Base-by-base conservation (phyloP, 306 rosid species). In the Dalbergia cultrata region DNA sequence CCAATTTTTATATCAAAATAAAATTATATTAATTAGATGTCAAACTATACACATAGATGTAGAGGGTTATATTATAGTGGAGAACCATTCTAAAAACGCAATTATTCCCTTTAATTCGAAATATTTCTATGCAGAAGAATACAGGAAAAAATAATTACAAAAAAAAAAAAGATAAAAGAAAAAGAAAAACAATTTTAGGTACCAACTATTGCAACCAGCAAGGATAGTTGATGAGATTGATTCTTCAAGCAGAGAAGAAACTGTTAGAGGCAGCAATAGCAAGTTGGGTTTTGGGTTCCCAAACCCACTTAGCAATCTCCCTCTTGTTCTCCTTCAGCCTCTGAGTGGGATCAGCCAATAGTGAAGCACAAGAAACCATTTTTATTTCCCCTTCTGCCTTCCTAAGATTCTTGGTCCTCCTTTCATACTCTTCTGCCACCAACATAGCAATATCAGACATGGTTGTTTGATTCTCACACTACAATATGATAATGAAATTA, bases 371-470 rank as follows among this genome's bases (percentile, higher is more conserved):
- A 63, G 87, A 83, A 83, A 22, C 53, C 70, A 81, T 16, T 26
- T 77, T 79, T 0, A 67, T 14, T 16, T 59, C 59, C n/a, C 44
- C 68, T 1, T 49, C 65, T 9, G 33, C 82, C 34, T 70, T 85
- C 13, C 44, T 60, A 5, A 78, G 67, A 72, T 6, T 22, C 77
- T 78, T 91, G 43, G 75, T 66, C 59, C 93, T 90, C 72, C 92
- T 91, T 85, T 91, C 95, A 39, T 89, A 86, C 75, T 93, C 98
- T 79, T 93, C 97, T 0, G 89, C 93, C 1, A 91, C 92, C 85
- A 93, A 77, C 72, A 93, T 85, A 9, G 97, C 97, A 35, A 91
- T 93, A 67, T 93, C 97, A 64, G 95, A 78, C 96, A 91, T 89
- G 53, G 34, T 62, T 45, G 53, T 22, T 62, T 45, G 13, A 74